phyloP scores from a whole-genome alignment of 2,329 filamentous ascomycete genomes.

The Didymella pomorum region DNA sequence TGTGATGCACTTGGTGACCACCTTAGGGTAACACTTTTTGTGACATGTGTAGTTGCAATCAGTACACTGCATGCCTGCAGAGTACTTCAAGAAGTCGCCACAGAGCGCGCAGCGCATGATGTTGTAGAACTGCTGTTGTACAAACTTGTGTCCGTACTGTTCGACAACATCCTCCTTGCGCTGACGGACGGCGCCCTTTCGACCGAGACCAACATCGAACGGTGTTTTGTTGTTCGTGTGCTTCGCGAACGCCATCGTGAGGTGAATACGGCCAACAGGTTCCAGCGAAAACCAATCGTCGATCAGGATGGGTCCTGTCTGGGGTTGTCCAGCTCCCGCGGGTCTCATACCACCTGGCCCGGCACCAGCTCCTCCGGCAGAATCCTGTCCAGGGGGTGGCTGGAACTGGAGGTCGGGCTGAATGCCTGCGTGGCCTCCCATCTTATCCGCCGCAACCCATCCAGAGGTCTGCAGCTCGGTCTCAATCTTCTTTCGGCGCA shows the following conservation, averaged over 20 bases:
- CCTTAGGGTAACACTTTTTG: conserved; percentile 94
- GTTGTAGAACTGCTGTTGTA: conserved; percentile 99
- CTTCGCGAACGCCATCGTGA: conserved; percentile 91
- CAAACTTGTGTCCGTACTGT: conserved; percentile 99
- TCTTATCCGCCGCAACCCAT: conserved; percentile 97
- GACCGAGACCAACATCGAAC: conserved; percentile 88
- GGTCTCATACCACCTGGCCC: conserved; percentile 52
- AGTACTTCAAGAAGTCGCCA: conserved; percentile 98
- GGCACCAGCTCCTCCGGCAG: conserved; percentile 49
- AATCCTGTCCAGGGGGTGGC: conserved; percentile 55
- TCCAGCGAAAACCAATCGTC: conserved; percentile 98
- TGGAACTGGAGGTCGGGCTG: conserved; percentile 64
- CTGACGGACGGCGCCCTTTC: conserved; percentile 95
- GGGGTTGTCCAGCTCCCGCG: conserved; percentile 54
- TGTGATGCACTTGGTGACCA: conserved; percentile 99
- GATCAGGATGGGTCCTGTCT: conserved; percentile 68
- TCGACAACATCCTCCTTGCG: conserved; percentile 98
- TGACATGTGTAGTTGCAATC: conserved; percentile 99
- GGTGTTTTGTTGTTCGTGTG: conserved; percentile 82
- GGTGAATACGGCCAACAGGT: conserved; percentile 88
- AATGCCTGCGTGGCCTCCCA: conserved; percentile 69
- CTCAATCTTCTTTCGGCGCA: conserved; percentile 96
- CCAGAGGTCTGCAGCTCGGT: conserved; percentile 92
- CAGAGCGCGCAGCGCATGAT: conserved; percentile 99
- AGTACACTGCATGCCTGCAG: conserved; percentile 97